phyloP scores from a whole-genome alignment of 2,329 filamentous ascomycete genomes.

The Diaporthe sp. region DNA sequence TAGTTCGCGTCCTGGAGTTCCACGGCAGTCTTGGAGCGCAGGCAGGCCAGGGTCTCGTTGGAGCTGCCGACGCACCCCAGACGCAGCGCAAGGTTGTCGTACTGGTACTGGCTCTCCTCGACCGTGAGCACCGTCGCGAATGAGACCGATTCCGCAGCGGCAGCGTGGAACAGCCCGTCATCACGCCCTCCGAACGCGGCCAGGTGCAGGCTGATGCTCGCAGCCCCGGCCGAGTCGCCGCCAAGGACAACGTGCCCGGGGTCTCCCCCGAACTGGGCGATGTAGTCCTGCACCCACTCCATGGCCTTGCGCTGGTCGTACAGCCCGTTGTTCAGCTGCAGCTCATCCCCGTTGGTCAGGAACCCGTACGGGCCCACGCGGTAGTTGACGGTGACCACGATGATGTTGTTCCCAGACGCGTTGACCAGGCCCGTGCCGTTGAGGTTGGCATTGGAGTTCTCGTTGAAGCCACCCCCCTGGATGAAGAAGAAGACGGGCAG shows the following conservation, averaged over 20 bases:
- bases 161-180: slow-evolving; percentile 64
- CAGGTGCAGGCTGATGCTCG: slow-evolving; percentile 75
- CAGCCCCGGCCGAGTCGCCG: slow-evolving; percentile 77
- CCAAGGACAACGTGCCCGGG: slow-evolving; percentile 76
- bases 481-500: slow-evolving; percentile 53
- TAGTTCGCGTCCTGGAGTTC: slow-evolving; percentile 59
- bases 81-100: slow-evolving; percentile 60
- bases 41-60: slow-evolving; percentile 56
- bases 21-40: slow-evolving; percentile 57
- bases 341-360: slow-evolving; percentile 69
- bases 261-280: slow-evolving; percentile 77
- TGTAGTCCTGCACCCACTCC: slow-evolving; percentile 78
- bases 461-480: slow-evolving; percentile 68
- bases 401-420: slow-evolving; percentile 69
- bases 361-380: slow-evolving; percentile 83
- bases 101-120: slow-evolving; percentile 65
- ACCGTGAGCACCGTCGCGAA: slow-evolving; percentile 63
- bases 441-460: slow-evolving; percentile 59
- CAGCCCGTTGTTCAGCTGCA: slow-evolving; percentile 77
- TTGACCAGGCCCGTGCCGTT: slow-evolving; percentile 71
- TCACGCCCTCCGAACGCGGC: slow-evolving; percentile 66
- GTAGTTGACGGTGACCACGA: slow-evolving; percentile 83
- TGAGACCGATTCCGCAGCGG: slow-evolving; percentile 64
- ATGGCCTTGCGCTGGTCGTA: slow-evolving; percentile 78
- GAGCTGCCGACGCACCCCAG: slow-evolving; percentile 56